phyloP scores from a whole-genome alignment of 225 moss, liverwort and hornwort genomes.

The Sphagnum contortum region DNA sequence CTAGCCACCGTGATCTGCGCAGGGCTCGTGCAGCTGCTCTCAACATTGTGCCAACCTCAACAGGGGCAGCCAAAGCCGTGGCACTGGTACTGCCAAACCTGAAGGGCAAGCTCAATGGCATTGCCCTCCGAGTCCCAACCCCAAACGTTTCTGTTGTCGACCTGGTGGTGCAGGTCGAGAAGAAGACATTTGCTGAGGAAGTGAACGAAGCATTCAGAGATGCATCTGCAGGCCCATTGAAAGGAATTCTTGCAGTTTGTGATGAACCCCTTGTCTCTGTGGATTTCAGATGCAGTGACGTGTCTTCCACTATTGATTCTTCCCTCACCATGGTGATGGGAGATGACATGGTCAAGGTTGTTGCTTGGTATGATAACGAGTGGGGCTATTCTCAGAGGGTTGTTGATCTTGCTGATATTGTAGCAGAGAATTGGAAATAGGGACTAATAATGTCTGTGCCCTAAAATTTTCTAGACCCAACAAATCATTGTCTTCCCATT shows the following conservation, averaged over 20 bases:
- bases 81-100: slow-evolving; percentile 41
- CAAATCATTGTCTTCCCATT: too few species aligned
- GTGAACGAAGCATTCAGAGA: slow-evolving; percentile 42
- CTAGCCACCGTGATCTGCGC: slow-evolving; percentile 49
- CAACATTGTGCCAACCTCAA: slow-evolving; percentile 49
- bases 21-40: slow-evolving; percentile 49
- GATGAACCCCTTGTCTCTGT: slow-evolving; percentile 43
- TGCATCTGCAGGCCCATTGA: slow-evolving; percentile 25
- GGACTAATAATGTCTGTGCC: too few species aligned
- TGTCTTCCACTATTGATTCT: slow-evolving; percentile 45
- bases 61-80: slow-evolving; percentile 52
- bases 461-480: too few species aligned
- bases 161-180: slow-evolving; percentile 38
- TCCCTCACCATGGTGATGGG: slow-evolving; percentile 59
- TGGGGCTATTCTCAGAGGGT: slow-evolving; percentile 61
- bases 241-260: slow-evolving; percentile 46
- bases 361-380: slow-evolving; percentile 58
- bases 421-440: slow-evolving; percentile 25
- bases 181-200: slow-evolving; percentile 35
- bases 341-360: slow-evolving; percentile 53
- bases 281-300: slow-evolving; percentile 47
- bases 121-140: slow-evolving; percentile 48
- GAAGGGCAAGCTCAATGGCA: slow-evolving; percentile 51
- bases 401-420: slow-evolving; percentile 41
- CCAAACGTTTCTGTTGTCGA: slow-evolving; percentile 55